Conservation (phyloP, 164 flowering plant genomes). For the Chloranthus sessilifolius region DNA sequence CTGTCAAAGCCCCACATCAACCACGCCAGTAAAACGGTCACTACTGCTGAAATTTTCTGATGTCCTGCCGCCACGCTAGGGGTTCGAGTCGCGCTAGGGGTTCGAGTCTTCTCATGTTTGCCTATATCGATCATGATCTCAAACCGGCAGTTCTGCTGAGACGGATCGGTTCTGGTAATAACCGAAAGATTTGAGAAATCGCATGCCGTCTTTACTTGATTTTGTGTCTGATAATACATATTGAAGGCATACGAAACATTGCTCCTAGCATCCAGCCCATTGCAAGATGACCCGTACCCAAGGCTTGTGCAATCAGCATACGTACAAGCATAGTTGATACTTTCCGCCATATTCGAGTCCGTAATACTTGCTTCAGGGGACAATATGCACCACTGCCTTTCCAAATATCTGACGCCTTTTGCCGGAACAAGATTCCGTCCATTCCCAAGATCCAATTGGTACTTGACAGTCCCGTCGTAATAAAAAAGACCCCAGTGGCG, state of each 20-base stretch:
- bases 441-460: conserved; percentile 38
- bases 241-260: conserved; percentile 91
- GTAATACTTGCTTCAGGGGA: conserved; percentile 43
- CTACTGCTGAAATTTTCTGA: no score
- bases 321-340: conserved; percentile 57
- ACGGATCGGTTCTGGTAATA: conserved; percentile 52
- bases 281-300: conserved; percentile 69
- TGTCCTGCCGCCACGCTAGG: no score
- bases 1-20: no score
- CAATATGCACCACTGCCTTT: conserved; percentile 78
- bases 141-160: conserved; percentile 44
- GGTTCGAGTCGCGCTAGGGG: no score
- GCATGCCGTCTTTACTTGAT: conserved; percentile 63
- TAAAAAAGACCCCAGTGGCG: conserved; percentile 91
- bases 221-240: conserved; percentile 60
- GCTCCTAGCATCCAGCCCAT: conserved; percentile 39
- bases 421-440: conserved; percentile 45
- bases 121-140: conserved; percentile 62
- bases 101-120: conserved; percentile 22
- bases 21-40: no score
- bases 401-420: conserved; percentile 61
- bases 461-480: conserved; percentile 71
- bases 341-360: conserved; percentile 38
- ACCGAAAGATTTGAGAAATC: conserved; percentile 37
- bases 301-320: conserved; percentile 83